Conservation (phyloP, 1,284 basidiomycete species). For the Coniferiporia weirii region DNA sequence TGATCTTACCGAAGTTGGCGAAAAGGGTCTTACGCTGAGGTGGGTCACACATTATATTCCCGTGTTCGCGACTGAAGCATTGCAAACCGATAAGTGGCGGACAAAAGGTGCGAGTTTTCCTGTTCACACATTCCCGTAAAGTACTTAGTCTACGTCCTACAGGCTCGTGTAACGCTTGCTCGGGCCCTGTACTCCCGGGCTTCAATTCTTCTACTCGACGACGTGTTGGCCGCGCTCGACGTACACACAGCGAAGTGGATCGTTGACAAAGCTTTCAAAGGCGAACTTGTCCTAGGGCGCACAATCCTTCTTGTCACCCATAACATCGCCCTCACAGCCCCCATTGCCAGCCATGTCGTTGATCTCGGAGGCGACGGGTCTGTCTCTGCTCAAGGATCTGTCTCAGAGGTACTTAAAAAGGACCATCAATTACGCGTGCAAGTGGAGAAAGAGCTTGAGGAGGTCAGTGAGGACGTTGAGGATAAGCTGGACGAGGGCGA, state of each 20-base stretch:
- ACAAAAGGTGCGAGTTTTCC: conserved; percentile 30
- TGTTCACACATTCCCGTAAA: too few relatives aligned
- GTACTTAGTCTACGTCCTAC: background rate
- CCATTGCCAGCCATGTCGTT: conserved; percentile 36
- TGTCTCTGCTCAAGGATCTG: conserved; percentile 22
- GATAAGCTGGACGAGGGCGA: conserved; percentile 13
- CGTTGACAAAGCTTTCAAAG: conserved; percentile 38
- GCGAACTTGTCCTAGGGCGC: conserved; percentile 36
- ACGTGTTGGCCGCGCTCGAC: conserved; percentile 39
- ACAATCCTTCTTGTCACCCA: conserved; percentile 43
- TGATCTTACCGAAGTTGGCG: conserved; percentile 37
- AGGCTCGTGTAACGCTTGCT: conserved; percentile 30
- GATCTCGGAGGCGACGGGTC: conserved; percentile 30
- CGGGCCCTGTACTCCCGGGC: conserved; percentile 36
- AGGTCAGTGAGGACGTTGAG: conserved; percentile 10
- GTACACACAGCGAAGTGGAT: conserved; percentile 42
- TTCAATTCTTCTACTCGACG: conserved; percentile 37
- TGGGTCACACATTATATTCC: background rate
- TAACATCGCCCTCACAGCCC: conserved; percentile 37
- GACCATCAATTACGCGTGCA: conserved; percentile 21
- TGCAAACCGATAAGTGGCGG: conserved; percentile 33
- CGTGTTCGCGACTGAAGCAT: conserved; percentile 12
- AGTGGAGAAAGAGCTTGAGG: conserved; percentile 19
- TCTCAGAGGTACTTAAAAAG: conserved; percentile 24
- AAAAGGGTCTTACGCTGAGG: conserved; percentile 29